A percentile compares a stretch with the other conserved stretches of the same genome.
phyloP scores from a whole-genome alignment of 139 green algal species.

The Closterium sp. region DNA sequence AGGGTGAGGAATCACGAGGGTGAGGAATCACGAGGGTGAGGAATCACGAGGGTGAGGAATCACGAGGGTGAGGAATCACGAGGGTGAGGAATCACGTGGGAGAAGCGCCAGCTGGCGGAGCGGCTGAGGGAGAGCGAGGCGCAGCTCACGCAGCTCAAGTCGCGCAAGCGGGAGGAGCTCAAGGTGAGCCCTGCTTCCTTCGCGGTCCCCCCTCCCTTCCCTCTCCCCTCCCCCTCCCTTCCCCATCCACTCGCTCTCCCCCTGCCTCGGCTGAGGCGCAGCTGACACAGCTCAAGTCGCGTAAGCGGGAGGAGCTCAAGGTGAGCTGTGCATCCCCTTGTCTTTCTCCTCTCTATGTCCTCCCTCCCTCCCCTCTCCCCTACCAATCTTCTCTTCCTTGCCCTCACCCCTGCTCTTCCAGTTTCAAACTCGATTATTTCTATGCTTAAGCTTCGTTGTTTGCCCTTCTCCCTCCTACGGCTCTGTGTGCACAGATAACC shows the following conservation, averaged over 20 bases:
- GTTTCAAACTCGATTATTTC: no score
- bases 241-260: background rate
- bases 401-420: no score
- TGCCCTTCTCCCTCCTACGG: no score
- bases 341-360: background rate
- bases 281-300: constrained; percentile 47
- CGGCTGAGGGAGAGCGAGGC: constrained; percentile 53
- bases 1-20: no score
- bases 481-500: no score
- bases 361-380: background rate
- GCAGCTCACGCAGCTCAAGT: constrained; percentile 51
- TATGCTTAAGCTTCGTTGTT: no score
- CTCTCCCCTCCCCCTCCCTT: background rate
- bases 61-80: no score
- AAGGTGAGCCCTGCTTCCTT: constrained; percentile 27
- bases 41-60: no score
- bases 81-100: no score
- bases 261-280: constrained; percentile 43
- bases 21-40: no score
- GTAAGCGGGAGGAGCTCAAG: constrained; percentile 49
- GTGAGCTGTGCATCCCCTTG: background rate
- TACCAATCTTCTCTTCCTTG: no score
- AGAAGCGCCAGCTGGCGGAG: constrained; percentile 41
- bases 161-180: constrained; percentile 45
- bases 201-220: background rate